Base-by-base conservation (phyloP, 192 early-diverging fungal genomes). In the Paraglomus occultum region DNA sequence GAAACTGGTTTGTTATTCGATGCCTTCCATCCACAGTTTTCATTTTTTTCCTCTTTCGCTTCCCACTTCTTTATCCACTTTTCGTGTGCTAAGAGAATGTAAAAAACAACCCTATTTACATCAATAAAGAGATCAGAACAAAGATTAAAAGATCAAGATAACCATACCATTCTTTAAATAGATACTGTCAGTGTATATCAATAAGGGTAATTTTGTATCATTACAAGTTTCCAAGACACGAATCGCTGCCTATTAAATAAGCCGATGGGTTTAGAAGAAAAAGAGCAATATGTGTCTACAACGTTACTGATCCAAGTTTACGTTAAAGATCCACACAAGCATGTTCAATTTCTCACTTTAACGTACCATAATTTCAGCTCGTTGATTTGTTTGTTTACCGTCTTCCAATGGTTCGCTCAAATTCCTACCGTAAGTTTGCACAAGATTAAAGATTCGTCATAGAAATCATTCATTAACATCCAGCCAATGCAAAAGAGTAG, bases 171-270 rank as follows among this genome's bases (percentile, higher is more conserved):
- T 86, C 43, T 87, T 76, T 10, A 80, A 76, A 78, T 97, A 97
- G 72, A 71, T 80, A 40, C 89, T 91, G 70, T 97, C 93, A 20
- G 92, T 91, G 38, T 80, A 69, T 31, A 97, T 86, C n/a, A 81
- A 79, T 2, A 92, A 20, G 4, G 73, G 44, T 42, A 55, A 63
- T 6, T 67, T 62, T n/a, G 71, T 60, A 15, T 76, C 55, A 5
- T 76, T 55, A 67, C 74, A 77, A 2, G 71, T 77, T 20, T 86
- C 73, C 8, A 91, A 45, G 0, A 89, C 91, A 8, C 80, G 74
- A 49, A 80, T 62, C 6, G 83, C 76, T 8, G 90, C 91, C 83
- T 84, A 62, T 43, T 44, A 18, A 70, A 43, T 17, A 1, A 14
- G 11, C 0, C 45, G 6, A 17, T 23, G 8, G 9, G 17, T 39